phyloP scores from a whole-genome alignment of 345 rosid species.

The Crucihimalaya himalaica region DNA sequence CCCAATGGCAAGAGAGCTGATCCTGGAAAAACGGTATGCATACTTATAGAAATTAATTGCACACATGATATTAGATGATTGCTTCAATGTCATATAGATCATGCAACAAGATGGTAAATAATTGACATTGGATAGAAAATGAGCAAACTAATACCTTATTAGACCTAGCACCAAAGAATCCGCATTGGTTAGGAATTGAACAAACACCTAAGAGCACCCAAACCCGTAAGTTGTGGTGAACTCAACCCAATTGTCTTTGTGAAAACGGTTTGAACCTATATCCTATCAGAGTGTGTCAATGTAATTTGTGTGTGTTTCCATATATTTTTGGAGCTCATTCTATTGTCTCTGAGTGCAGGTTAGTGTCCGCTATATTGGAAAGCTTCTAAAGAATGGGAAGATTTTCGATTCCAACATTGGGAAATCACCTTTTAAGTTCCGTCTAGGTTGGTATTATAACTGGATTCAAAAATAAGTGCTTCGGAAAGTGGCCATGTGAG shows the following conservation, averaged over 20 bases:
- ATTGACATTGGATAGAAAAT: neutral
- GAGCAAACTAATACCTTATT: neutral
- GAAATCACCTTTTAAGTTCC: conserved; percentile 77
- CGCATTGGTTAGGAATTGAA: neutral
- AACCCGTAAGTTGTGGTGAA: neutral
- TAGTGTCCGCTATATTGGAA: conserved; percentile 75
- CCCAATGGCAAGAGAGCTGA: conserved; percentile 89
- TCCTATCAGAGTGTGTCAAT: neutral
- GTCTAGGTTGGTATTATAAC: conserved; percentile 53
- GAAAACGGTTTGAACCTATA: neutral
- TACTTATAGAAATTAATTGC: neutral
- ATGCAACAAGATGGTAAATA: neutral
- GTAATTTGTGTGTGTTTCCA: neutral
- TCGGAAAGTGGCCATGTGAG: neutral
- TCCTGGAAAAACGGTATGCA: conserved; percentile 69
- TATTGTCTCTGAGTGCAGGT: conserved; percentile 57
- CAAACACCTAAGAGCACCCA: neutral
- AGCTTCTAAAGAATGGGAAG: conserved; percentile 86
- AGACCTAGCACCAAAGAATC: neutral
- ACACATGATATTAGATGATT: neutral
- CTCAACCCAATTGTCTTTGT: neutral
- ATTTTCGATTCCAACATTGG: conserved; percentile 86
- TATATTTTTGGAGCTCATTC: neutral
- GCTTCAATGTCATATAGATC: neutral
- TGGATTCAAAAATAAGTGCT: neutral